Evolutionary conservation across 2,329 filamentous ascomycete genomes (phyloP), one percentile per base, ranked within the genome.

Genomic region (Colletotrichum sp.): DNA sequence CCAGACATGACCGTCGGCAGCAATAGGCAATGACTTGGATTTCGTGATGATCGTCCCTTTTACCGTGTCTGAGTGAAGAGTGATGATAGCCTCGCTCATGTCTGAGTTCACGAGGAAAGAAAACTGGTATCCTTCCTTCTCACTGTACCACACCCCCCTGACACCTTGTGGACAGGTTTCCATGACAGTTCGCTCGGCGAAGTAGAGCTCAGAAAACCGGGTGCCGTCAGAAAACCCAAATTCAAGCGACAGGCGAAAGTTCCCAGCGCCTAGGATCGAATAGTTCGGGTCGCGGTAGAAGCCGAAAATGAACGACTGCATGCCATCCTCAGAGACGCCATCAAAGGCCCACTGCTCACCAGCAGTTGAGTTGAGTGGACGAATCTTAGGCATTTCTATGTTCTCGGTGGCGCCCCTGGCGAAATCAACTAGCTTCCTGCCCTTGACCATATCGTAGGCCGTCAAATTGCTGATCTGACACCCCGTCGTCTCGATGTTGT

Each of bases 301-400:
- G 30, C 81, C 81, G 34, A 82, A 80, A 15, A 79, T 74, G 68
- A 82, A 79, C 3, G 79, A 65, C 28, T 77, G 68, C 48, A 66
- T 77, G 3, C 79, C 81, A 52, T 81, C 78, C 4, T 78, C 78
- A 6, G 78, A 80, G 8, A 81, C 75, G 3, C 80, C 81, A 52
- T 82, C 81, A 34, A 82, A 82, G 52, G 81, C 81, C 81, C 81
- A 82, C 63, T 82, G 81, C 68, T 82, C 81, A 5, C 80, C 80
- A 2, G 74, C 79, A 2, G 80, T 78, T 16, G 77, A 76, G 68
- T 82, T 82, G 15, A 82, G 63, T 16, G 79, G 79, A 16, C 63
- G 30, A 25, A 82, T 78, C 48, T 77, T 79, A 9, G 80, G 80
- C 28, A 60, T 55, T 68, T 77, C 63, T 48, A 78, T 69, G 66